A percentile compares a stretch with the other conserved stretches of the same genome.
phyloP scores from a whole-genome alignment of 306 rosid species.

The Casuarina glauca region DNA sequence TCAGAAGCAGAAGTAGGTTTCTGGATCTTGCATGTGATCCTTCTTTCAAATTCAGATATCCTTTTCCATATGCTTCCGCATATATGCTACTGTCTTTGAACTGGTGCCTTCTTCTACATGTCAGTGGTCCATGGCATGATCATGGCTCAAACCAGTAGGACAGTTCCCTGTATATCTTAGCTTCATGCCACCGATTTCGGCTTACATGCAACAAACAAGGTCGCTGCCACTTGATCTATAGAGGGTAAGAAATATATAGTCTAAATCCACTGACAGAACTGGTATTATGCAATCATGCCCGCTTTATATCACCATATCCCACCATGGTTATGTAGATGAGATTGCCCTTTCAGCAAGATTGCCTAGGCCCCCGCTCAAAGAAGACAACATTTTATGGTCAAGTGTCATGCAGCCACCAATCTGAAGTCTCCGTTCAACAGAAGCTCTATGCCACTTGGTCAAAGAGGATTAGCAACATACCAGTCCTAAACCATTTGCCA shows the following conservation, averaged over 20 bases:
- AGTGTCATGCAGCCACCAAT: constrained; percentile 1
- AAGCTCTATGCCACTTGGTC: neutral
- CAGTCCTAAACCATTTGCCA: neutral
- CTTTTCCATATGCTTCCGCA: neutral
- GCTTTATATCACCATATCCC: too few relatives aligned
- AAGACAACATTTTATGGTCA: neutral
- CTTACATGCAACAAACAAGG: neutral
- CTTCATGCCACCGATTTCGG: neutral
- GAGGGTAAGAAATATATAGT: too few relatives aligned
- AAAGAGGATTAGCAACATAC: neutral
- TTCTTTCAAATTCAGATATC: too few relatives aligned
- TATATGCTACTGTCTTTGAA: neutral
- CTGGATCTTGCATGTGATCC: too few relatives aligned
- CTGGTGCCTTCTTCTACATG: neutral
- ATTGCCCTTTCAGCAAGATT: neutral
- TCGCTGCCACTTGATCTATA: too few relatives aligned
- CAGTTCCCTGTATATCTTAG: neutral
- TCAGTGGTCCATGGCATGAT: neutral
- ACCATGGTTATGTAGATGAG: neutral
- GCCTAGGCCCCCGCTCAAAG: neutral
- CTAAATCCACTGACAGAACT: too few relatives aligned
- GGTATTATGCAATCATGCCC: too few relatives aligned
- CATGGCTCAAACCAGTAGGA: neutral
- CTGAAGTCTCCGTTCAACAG: neutral
- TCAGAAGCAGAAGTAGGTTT: too few relatives aligned